Evolutionary conservation across 2,329 filamentous ascomycete species (phyloP), one percentile per base, ranked within the genome.

Genomic region (Xylaria sp.): DNA sequence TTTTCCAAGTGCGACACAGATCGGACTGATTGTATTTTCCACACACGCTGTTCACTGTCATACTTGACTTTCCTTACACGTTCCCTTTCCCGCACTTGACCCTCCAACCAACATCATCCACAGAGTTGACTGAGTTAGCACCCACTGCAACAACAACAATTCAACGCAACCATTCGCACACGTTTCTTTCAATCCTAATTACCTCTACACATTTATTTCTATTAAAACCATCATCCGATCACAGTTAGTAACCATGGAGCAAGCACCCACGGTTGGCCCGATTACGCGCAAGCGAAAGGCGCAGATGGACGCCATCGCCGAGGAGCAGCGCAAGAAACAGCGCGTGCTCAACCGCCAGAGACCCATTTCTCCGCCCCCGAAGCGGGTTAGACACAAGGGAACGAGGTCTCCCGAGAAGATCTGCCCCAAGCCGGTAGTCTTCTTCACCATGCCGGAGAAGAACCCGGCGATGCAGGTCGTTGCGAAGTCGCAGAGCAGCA

Each of bases 401-500:
- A 19, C 13, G 3, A n/a, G n/a, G n/a, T n/a, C 29, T 7, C 1
- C 18, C 4, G 39, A 40, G 22, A 20, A 24, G 2, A 43, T 29
- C 34, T 21, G 29, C 19, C 44, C 53, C 2, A 16, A 42, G n/a
- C 53, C 56, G 2, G 20, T 52, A 3, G 40, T 52, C 20, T 54
- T 48, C 44, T 59, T 51, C 24, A 54, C 39, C 34, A 17, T 48
- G 13, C 53, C 56, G 2, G 17, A 39, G 18, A 8, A 20, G 8
- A 51, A 39, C 19, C 19, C 43, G 7, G 24, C 20, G 2, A 26
- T 26, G 16, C 40, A 54, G 20, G 1, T 51, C 11, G 40, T 24
- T 26, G 42, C 53, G 4, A 50, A 43, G 17, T 46, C 46, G 17
- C 44, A 45, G 40, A 52, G 47, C 18, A 54, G 46, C 39, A 46